A percentile compares a stretch with the other conserved stretches of the same genome.
phyloP scores from a whole-genome alignment of 371 early-diverging fungal genomes.

The Mucor circinelloides region DNA sequence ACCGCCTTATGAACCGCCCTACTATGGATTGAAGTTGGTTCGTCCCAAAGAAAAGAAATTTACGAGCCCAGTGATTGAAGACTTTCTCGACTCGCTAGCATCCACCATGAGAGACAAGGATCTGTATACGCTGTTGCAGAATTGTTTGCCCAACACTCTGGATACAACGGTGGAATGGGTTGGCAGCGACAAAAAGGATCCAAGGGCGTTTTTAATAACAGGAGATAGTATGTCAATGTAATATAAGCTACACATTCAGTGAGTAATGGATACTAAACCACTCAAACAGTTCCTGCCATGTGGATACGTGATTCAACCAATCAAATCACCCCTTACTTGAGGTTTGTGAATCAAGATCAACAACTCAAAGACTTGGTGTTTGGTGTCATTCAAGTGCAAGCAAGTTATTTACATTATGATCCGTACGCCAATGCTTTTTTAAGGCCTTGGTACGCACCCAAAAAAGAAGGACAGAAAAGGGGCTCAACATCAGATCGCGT shows the following conservation, averaged over 20 bases:
- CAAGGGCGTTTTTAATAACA: conserved; percentile 56
- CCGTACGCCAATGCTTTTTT: conserved; percentile 60
- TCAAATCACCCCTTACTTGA: conserved; percentile 52
- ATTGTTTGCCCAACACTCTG: conserved; percentile 59
- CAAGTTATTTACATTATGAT: conserved; percentile 41
- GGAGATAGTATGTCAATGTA: conserved; percentile 49
- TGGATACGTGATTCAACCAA: conserved; percentile 64
- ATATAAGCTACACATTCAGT: background rate
- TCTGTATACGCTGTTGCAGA: conserved; percentile 47
- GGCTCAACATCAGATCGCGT: conserved; percentile 31
- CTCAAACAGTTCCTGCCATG: conserved; percentile 50
- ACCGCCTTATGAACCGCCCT: conserved; percentile 24
- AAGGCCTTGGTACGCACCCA: conserved; percentile 42
- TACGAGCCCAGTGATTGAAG: conserved; percentile 31
- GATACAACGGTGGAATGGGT: conserved; percentile 57
- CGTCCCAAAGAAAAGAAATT: conserved; percentile 34
- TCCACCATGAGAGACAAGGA: conserved; percentile 37
- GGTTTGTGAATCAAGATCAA: conserved; percentile 28
- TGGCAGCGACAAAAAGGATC: conserved; percentile 18
- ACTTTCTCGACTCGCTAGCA: conserved; percentile 21
- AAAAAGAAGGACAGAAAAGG: background rate
- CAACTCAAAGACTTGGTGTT: conserved; percentile 29
- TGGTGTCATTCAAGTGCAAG: conserved; percentile 45
- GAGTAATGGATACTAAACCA: background rate
- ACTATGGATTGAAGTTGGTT: conserved; percentile 24